Percentiles rank a stretch among this genome's conserved stretches.
Conservation (phyloP, 2,329 filamentous ascomycete species). For the Fusarium piperis region DNA sequence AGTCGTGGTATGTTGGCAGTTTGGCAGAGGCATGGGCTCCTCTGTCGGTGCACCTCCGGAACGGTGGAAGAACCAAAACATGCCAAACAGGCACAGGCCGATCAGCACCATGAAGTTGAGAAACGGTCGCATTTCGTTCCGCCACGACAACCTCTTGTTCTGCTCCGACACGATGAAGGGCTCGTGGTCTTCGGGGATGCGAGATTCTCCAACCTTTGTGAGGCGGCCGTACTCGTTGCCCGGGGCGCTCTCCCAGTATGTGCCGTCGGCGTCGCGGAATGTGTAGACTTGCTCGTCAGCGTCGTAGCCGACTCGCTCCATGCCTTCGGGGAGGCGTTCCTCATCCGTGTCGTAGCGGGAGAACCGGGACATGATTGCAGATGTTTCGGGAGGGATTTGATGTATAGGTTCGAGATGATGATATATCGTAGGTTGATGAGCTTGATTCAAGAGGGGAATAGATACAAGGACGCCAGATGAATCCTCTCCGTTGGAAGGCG, state of each 20-base stretch:
- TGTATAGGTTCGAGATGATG: background rate
- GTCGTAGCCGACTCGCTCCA: conserved; percentile 65
- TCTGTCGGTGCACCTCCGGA: conserved; percentile 30
- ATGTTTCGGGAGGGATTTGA: background rate
- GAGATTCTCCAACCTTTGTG: conserved; percentile 49
- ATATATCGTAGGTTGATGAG: background rate
- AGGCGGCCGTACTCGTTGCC: conserved; percentile 61
- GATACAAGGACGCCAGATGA: background rate
- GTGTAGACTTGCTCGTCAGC: conserved; percentile 64
- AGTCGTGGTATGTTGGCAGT: conserved; percentile 45
- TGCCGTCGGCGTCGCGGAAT: conserved; percentile 60
- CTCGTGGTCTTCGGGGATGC: conserved; percentile 42
- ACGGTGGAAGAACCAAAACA: conserved; percentile 59
- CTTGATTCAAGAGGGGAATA: background rate
- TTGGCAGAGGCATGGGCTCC: conserved; percentile 12
- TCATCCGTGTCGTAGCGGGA: conserved; percentile 58
- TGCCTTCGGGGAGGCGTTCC: conserved; percentile 64
- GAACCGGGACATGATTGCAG: conserved; percentile 51
- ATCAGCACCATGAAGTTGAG: conserved; percentile 67
- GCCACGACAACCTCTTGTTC: conserved; percentile 54
- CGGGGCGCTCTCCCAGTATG: conserved; percentile 60
- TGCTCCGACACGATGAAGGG: conserved; percentile 44
- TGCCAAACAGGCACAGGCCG: conserved; percentile 58
- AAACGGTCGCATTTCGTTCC: conserved; percentile 63
- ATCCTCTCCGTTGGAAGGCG: conserved; percentile 16